Evolutionary conservation across 768 basidiomycete species (phyloP).

Genomic region (Hemileccinum impolitum): DNA sequence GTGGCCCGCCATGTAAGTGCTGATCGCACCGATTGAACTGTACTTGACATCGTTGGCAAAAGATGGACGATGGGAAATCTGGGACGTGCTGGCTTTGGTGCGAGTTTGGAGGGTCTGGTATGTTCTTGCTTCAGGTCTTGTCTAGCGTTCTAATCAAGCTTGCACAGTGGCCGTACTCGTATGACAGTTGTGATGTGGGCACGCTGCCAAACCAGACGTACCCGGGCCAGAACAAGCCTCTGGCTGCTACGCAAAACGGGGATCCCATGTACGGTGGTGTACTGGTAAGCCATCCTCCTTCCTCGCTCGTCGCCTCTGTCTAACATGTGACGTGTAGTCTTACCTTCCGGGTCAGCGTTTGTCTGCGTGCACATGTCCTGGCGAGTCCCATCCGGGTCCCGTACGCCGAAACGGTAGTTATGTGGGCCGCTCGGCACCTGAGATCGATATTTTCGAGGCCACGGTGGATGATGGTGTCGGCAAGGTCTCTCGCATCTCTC

Average conservation of each 20-base stretch:
- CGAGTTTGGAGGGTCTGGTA: constrained; percentile 61
- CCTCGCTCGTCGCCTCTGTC: neutral
- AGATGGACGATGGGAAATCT: constrained; percentile 57
- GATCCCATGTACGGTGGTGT: constrained; percentile 32
- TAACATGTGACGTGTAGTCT: constrained; percentile 27
- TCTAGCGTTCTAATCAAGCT: neutral
- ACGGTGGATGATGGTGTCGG: constrained; percentile 28
- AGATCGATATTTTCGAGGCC: constrained; percentile 61
- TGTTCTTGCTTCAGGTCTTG: constrained; percentile 21
- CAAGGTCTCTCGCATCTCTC: constrained; percentile 30
- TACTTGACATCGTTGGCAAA: constrained; percentile 11
- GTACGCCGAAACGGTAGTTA: constrained; percentile 44
- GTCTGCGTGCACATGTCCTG: constrained; percentile 54
- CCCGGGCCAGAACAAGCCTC: constrained; percentile 41
- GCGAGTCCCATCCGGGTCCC: constrained; percentile 59
- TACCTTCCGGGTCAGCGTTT: constrained; percentile 57
- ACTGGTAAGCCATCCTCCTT: constrained; percentile 20
- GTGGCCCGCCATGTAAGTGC: constrained; percentile 45
- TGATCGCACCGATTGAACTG: neutral
- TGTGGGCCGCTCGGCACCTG: constrained; percentile 53
- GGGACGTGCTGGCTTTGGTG: constrained; percentile 52
- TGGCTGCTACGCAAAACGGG: constrained; percentile 39
- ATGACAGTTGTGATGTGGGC: constrained; percentile 70
- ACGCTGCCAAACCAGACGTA: constrained; percentile 73
- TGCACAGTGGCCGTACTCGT: constrained; percentile 49